Evolutionary conservation across 129 eudicot species (phyloP).

Genomic region (Oenanthe sinensis): DNA sequence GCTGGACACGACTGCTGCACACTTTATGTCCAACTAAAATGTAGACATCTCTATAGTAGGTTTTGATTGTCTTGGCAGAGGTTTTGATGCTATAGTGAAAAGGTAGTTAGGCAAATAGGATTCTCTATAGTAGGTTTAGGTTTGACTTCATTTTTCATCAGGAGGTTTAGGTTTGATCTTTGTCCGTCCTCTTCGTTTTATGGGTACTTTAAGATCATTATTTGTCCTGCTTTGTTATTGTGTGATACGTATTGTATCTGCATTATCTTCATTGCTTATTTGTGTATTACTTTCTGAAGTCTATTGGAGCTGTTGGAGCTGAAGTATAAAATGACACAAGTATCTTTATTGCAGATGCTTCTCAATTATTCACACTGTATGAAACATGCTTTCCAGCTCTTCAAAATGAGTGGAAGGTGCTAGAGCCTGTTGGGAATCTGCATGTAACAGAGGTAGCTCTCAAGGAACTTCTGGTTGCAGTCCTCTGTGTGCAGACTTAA

Average conservation of each 20-base stretch:
- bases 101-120: background rate
- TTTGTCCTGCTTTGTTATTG: background rate
- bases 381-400: slow-evolving; percentile 45
- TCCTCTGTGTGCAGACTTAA: too few relatives aligned
- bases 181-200: background rate
- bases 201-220: background rate
- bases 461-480: slow-evolving; percentile 7
- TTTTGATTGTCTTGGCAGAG: background rate
- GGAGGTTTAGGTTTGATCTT: background rate
- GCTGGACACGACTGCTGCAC: background rate
- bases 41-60: too few relatives aligned
- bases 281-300: background rate
- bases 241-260: background rate
- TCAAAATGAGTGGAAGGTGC: slow-evolving; percentile 45
- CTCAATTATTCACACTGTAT: slow-evolving; percentile 33
- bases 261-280: background rate
- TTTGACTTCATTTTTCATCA: background rate
- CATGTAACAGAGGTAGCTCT: slow-evolving; percentile 46
- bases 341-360: slow-evolving; percentile 32
- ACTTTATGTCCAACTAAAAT: background rate
- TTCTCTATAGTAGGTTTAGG: background rate
- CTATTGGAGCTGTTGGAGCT: background rate
- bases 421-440: slow-evolving; percentile 33
- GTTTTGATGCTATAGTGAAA: background rate
- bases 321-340: background rate